Conservation (phyloP, 1,139 yeast species). For the Eremothecium coryli region DNA sequence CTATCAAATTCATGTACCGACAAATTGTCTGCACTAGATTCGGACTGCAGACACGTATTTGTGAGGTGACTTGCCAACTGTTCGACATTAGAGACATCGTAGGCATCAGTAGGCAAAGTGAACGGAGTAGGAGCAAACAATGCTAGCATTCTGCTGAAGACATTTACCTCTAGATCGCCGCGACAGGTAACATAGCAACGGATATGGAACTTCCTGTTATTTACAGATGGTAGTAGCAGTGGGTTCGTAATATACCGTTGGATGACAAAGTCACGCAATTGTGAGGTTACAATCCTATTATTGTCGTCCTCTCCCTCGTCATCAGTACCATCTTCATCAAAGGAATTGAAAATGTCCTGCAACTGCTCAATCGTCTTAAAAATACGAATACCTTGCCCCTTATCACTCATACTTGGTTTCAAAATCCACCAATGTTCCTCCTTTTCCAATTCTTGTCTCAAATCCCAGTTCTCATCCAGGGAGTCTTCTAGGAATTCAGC, state of each 20-base stretch:
- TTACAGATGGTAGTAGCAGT: slow-evolving; percentile 50
- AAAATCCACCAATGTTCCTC: slow-evolving; percentile 72
- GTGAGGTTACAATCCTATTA: slow-evolving; percentile 63
- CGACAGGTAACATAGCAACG: slow-evolving; percentile 74
- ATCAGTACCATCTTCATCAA: slow-evolving; percentile 58
- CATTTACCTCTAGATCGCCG: slow-evolving; percentile 69
- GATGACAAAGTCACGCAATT: slow-evolving; percentile 80
- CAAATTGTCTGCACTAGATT: slow-evolving; percentile 32
- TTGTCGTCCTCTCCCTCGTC: slow-evolving; percentile 38
- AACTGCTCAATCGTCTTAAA: slow-evolving; percentile 71
- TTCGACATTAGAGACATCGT: slow-evolving; percentile 29
- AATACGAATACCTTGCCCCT: slow-evolving; percentile 88
- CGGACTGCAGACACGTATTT: slow-evolving; percentile 80
- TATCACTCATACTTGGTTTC: slow-evolving; percentile 94
- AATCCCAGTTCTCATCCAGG: slow-evolving; percentile 82
- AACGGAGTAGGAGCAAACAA: slow-evolving; percentile 62
- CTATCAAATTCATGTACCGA: slow-evolving; percentile 63
- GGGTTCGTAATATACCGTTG: slow-evolving; percentile 72
- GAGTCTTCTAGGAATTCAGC: slow-evolving; percentile 94
- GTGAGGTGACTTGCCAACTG: slow-evolving; percentile 62
- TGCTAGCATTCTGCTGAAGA: slow-evolving; percentile 68
- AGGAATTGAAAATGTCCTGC: slow-evolving; percentile 73
- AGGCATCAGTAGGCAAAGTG: slow-evolving; percentile 31
- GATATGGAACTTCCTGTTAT: slow-evolving; percentile 76
- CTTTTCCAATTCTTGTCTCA: slow-evolving; percentile 62